Conservation (phyloP, 495 filamentous ascomycete genomes). For the Wilcoxina mikolae region DNA sequence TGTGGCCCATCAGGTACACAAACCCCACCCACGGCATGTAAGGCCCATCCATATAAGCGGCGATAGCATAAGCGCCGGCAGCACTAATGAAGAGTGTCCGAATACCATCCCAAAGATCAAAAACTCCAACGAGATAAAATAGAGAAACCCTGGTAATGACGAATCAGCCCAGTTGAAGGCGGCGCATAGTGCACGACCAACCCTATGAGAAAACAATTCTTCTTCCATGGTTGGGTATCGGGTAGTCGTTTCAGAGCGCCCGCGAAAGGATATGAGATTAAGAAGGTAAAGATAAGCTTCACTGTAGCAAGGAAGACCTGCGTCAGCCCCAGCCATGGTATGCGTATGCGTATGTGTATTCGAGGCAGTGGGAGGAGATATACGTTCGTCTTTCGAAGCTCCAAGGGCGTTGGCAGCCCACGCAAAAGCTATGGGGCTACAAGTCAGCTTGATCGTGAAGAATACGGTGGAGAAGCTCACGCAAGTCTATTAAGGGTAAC, state of each 20-base stretch:
- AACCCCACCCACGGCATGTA: conserved; percentile 98
- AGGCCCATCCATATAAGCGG: conserved; percentile 69
- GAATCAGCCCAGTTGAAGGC: conserved; percentile 6
- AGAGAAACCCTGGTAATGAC: conserved; percentile 44
- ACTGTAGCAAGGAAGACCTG: conserved; percentile 50
- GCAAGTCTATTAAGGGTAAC: conserved; percentile 72
- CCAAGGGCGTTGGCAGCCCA: conserved; percentile 51
- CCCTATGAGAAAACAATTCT: conserved; percentile 79
- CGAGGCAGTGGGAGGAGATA: neutral
- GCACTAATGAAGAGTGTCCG: conserved; percentile 66
- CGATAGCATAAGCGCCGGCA: conserved; percentile 65
- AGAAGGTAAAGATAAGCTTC: conserved; percentile 81
- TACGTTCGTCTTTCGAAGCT: conserved; percentile 77
- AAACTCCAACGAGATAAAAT: conserved; percentile 90
- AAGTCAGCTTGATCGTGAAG: conserved; percentile 17
- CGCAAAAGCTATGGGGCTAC: conserved; percentile 49
- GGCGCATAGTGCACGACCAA: conserved; percentile 23
- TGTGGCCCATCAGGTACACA: conserved; percentile 85
- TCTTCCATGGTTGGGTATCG: conserved; percentile 66
- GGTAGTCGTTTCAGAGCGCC: conserved; percentile 81
- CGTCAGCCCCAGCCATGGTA: no score
- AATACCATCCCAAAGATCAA: conserved; percentile 80
- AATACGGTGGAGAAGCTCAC: conserved; percentile 36
- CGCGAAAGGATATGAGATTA: conserved; percentile 85
- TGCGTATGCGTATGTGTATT: no score